Conservation (phyloP, 306 rosid species). For the Vachellia collinsii region DNA sequence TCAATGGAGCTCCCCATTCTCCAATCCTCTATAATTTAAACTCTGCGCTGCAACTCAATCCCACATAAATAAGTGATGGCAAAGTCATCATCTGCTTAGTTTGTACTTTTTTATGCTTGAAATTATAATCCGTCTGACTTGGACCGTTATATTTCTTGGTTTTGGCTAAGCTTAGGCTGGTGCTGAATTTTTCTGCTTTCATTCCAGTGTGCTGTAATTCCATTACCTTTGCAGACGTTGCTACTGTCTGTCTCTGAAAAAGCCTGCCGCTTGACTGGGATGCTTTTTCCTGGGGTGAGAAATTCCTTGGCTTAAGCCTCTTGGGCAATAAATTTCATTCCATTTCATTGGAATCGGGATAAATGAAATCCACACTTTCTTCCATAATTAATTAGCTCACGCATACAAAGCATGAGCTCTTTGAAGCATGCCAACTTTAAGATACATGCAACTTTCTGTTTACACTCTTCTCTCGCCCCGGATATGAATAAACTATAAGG, state of each 20-base stretch:
- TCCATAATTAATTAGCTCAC: not conserved
- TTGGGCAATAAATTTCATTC: not conserved
- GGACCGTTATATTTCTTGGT: slow-evolving; percentile 18
- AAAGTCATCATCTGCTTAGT: not conserved
- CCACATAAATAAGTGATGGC: not conserved
- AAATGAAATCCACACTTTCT: not conserved
- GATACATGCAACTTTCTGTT: not conserved
- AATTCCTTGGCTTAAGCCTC: slow-evolving; percentile 6
- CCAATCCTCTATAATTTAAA: not conserved
- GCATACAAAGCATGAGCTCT: not conserved
- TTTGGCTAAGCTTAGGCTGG: not conserved
- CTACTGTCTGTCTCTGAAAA: slow-evolving; percentile 92
- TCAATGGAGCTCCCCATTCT: not conserved
- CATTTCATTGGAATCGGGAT: not conserved
- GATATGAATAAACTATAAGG: not conserved
- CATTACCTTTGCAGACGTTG: slow-evolving; percentile 91
- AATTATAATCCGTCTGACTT: not conserved
- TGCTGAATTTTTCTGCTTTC: slow-evolving; percentile 31
- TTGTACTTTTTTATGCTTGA: not conserved
- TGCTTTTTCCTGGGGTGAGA: slow-evolving; percentile 98
- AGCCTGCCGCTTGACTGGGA: slow-evolving; percentile 94
- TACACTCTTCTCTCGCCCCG: not conserved
- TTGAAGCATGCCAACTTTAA: not conserved
- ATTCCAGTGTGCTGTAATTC: slow-evolving; percentile 97
- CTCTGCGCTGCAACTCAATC: not conserved